phyloP scores from a whole-genome alignment of 2,329 filamentous ascomycete genomes.

The Hymenoscyphus infarciens region DNA sequence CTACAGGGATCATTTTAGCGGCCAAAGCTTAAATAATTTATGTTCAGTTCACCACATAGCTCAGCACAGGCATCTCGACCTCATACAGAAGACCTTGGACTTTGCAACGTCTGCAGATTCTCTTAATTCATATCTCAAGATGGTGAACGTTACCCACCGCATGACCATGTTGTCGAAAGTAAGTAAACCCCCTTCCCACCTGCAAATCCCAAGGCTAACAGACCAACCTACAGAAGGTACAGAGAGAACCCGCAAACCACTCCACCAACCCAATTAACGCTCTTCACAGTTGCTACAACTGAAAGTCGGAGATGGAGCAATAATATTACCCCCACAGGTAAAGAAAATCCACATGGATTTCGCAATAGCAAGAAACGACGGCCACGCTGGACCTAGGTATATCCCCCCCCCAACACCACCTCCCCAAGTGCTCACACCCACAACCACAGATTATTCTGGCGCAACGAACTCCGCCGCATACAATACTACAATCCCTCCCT shows the following conservation, averaged over 20 bases:
- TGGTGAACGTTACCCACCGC: constrained; percentile 61
- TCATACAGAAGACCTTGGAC: neutral
- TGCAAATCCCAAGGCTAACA: constrained; percentile 19
- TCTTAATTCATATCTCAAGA: constrained; percentile 34
- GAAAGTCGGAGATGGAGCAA: constrained; percentile 78
- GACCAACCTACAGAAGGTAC: constrained; percentile 42
- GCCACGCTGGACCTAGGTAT: constrained; percentile 72
- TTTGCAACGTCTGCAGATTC: neutral
- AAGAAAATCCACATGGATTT: constrained; percentile 74
- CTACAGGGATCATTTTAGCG: constrained; percentile 28
- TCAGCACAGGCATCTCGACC: neutral
- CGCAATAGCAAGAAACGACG: constrained; percentile 55
- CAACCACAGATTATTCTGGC: constrained; percentile 79
- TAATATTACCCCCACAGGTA: constrained; percentile 72
- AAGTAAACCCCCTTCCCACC: constrained; percentile 40
- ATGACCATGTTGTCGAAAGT: constrained; percentile 72
- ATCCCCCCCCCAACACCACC: neutral
- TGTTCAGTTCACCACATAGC: constrained; percentile 7
- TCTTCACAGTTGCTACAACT: constrained; percentile 64
- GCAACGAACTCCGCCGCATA: constrained; percentile 72
- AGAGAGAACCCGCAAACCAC: constrained; percentile 18
- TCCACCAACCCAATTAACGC: constrained; percentile 23
- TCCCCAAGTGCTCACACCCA: constrained; percentile 11
- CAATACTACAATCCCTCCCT: constrained; percentile 92
- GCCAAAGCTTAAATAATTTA: constrained; percentile 29